A percentile compares a stretch with the other conserved stretches of the same genome.
phyloP scores from a whole-genome alignment of 192 early-diverging fungal species.

The Rhizoclosmatium sp. region DNA sequence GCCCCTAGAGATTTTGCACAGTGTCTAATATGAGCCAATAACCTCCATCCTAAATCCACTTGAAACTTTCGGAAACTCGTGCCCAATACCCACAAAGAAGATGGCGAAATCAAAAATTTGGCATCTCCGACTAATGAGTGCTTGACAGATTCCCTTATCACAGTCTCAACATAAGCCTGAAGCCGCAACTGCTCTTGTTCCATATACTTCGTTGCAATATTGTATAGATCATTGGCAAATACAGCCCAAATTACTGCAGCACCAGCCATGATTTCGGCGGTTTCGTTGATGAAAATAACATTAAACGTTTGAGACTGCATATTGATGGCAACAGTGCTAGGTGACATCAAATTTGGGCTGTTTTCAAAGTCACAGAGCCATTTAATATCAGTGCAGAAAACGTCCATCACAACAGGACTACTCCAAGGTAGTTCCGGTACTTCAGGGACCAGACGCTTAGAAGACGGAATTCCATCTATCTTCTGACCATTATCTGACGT shows the following conservation, averaged over 20 bases:
- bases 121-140: conserved; percentile 59
- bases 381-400: conserved; percentile 34
- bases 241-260: conserved; percentile 73
- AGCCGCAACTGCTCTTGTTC: conserved; percentile 58
- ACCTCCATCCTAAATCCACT: conserved; percentile 78
- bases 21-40: conserved; percentile 71
- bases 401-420: conserved; percentile 48
- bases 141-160: conserved; percentile 54
- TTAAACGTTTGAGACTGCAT: conserved; percentile 41
- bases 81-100: conserved; percentile 68
- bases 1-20: conserved; percentile 41
- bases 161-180: conserved; percentile 61
- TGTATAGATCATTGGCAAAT: conserved; percentile 64
- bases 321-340: conserved; percentile 3
- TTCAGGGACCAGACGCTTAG: conserved; percentile 49
- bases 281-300: conserved; percentile 70
- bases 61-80: conserved; percentile 60
- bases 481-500: conserved; percentile 10
- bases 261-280: conserved; percentile 74
- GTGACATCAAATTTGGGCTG: background rate
- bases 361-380: conserved; percentile 13
- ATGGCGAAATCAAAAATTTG: conserved; percentile 70
- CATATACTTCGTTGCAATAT: conserved; percentile 58
- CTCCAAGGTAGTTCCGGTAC: conserved; percentile 25
- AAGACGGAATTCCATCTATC: conserved; percentile 69